Percentiles rank a stretch among this genome's conserved stretches.
Conservation (phyloP, 768 basidiomycete genomes). For the Calocera cornea region DNA sequence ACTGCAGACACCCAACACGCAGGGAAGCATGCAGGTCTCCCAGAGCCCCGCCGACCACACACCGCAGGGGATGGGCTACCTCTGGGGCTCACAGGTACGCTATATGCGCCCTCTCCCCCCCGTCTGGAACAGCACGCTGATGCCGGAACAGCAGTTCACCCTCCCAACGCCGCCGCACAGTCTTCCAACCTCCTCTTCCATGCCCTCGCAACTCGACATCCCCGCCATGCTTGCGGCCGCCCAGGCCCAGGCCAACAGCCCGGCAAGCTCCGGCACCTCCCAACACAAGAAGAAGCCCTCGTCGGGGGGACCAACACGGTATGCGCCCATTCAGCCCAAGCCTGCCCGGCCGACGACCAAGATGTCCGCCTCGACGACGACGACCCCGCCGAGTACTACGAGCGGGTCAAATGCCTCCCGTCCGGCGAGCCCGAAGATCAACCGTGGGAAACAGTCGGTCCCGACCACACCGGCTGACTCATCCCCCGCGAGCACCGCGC, state of each 20-base stretch:
- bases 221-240: background rate
- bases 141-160: background rate
- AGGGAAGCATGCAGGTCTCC: background rate
- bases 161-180: background rate
- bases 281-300: background rate
- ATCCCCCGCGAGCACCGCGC: background rate
- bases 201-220: background rate
- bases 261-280: too few species aligned
- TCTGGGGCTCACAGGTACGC: slow-evolving; percentile 1
- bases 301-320: background rate
- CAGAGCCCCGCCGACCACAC: background rate
- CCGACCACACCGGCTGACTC: background rate
- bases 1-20: background rate
- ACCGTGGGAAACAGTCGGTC: background rate
- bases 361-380: background rate
- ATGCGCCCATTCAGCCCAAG: slow-evolving; percentile 2
- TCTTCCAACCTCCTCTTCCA: background rate
- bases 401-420: background rate
- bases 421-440: background rate
- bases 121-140: background rate
- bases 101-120: background rate
- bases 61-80: background rate
- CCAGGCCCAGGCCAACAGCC: background rate
- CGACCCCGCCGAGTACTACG: background rate
- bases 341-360: background rate